phyloP scores from a whole-genome alignment of 2,329 filamentous ascomycete genomes.

The Endoconidiophora polonica region DNA sequence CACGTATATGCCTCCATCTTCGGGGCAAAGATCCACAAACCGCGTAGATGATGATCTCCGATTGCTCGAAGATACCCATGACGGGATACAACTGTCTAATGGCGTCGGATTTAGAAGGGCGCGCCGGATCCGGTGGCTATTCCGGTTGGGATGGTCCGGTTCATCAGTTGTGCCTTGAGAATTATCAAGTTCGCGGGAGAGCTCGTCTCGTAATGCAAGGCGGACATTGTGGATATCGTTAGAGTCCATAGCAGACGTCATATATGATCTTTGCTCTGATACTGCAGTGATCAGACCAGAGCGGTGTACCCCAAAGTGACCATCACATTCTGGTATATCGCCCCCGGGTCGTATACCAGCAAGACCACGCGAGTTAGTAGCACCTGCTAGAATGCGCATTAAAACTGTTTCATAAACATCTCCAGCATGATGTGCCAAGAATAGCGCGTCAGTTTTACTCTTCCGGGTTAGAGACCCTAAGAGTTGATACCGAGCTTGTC shows the following conservation, averaged over 20 bases:
- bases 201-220: conserved; percentile 2
- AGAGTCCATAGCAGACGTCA: conserved; percentile 22
- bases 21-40: conserved; percentile 23
- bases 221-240: conserved; percentile 20
- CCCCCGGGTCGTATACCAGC: conserved; percentile 47
- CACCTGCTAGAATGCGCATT: conserved; percentile 55
- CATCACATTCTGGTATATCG: conserved; percentile 71
- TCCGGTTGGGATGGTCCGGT: not conserved
- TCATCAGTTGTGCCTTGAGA: not conserved
- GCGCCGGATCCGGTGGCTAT: not conserved
- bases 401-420: conserved; percentile 85
- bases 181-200: not conserved
- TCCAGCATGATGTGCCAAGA: conserved; percentile 76
- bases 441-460: conserved; percentile 37
- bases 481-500: conserved; percentile 53
- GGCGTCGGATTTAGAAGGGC: not conserved
- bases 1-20: conserved; percentile 48
- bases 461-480: conserved; percentile 45
- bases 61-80: not conserved
- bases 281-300: conserved; percentile 42
- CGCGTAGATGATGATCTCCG: not conserved
- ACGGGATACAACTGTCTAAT: not conserved
- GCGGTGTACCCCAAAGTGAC: conserved; percentile 52
- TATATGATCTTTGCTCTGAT: conserved; percentile 19
- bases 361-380: conserved; percentile 48